phyloP scores from a whole-genome alignment of 768 basidiomycete species.

The Boletus rubroflammeus region DNA sequence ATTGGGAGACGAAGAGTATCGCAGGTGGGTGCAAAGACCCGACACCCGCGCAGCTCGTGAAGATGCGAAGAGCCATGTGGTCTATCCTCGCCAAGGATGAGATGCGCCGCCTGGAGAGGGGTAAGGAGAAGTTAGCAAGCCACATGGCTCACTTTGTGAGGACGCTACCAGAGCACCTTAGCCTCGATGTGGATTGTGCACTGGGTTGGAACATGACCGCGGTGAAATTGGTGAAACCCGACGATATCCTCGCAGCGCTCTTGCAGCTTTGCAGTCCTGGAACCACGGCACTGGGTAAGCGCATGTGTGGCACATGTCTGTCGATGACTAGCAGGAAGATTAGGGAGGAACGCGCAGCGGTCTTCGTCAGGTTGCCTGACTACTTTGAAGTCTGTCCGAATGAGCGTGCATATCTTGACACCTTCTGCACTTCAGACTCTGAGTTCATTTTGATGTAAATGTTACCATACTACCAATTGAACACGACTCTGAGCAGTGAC shows the following conservation, averaged over 20 bases:
- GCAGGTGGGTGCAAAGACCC: background rate
- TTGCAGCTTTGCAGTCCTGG: background rate
- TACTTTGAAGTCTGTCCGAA: background rate
- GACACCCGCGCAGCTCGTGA: background rate
- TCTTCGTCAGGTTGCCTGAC: background rate
- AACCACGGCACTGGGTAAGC: background rate
- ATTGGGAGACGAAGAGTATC: background rate
- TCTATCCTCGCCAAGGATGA: slow-evolving; percentile 1
- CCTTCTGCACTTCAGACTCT: background rate
- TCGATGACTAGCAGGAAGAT: background rate
- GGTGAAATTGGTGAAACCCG: background rate
- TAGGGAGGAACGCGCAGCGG: background rate
- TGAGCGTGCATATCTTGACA: background rate
- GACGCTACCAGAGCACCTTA: background rate
- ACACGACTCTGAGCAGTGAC: too few relatives aligned
- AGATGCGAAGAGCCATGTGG: background rate
- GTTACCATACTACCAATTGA: too few relatives aligned
- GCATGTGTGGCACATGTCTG: background rate
- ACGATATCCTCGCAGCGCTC: background rate
- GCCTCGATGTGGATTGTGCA: background rate
- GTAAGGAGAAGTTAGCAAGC: background rate
- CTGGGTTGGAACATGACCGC: background rate
- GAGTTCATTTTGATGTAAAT: background rate
- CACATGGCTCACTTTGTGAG: background rate
- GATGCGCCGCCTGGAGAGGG: background rate